These are phyloP conservation scores for Lecanicillium sp. DNA, from an alignment of 2,329 filamentous ascomycete genomes.

Conservation along the genomic window DNA sequence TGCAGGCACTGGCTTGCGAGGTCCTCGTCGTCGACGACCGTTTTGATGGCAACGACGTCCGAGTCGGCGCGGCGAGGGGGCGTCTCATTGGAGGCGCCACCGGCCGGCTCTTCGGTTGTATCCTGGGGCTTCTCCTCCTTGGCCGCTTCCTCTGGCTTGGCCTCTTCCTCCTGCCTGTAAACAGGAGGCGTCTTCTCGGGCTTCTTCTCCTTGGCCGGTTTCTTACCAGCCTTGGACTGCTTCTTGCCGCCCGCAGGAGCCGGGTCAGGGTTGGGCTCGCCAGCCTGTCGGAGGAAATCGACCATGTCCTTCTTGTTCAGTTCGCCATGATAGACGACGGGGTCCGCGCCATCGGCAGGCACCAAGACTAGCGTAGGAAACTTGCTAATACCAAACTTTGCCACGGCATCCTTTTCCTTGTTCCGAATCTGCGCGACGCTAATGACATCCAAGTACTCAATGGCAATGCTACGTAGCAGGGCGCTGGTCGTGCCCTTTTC, in stretches of 20 bases:
- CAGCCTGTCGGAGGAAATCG: conserved; percentile 73
- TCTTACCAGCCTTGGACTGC: conserved; percentile 29
- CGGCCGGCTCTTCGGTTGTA: conserved; percentile 10
- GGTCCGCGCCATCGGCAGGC: conserved; percentile 60
- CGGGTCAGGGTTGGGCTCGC: conserved; percentile 71
- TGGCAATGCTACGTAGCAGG: conserved; percentile 74
- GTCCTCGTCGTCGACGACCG: conserved; percentile 55
- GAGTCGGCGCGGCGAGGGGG: conserved; percentile 11
- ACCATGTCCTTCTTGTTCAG: conserved; percentile 78
- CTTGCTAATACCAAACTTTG: conserved; percentile 66
- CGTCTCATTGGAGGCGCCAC: background rate
- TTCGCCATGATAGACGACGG: conserved; percentile 70
- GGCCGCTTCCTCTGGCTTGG: conserved; percentile 24
- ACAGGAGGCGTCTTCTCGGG: conserved; percentile 25
- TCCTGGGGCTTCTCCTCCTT: conserved; percentile 24
- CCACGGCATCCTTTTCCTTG: conserved; percentile 66
- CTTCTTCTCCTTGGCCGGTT: conserved; percentile 18
- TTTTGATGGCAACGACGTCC: conserved; percentile 53
- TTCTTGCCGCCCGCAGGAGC: conserved; percentile 31
- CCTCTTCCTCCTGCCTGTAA: conserved; percentile 9
- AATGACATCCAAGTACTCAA: conserved; percentile 80
- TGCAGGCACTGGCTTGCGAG: conserved; percentile 67
- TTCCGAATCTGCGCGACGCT: conserved; percentile 74
- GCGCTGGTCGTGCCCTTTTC: conserved; percentile 86
- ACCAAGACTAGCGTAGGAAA: conserved; percentile 79